Percentiles rank a stretch among this genome's conserved stretches.
Conservation (phyloP, 176 grass and related monocot genomes). For the Rhynchospora pubera region DNA sequence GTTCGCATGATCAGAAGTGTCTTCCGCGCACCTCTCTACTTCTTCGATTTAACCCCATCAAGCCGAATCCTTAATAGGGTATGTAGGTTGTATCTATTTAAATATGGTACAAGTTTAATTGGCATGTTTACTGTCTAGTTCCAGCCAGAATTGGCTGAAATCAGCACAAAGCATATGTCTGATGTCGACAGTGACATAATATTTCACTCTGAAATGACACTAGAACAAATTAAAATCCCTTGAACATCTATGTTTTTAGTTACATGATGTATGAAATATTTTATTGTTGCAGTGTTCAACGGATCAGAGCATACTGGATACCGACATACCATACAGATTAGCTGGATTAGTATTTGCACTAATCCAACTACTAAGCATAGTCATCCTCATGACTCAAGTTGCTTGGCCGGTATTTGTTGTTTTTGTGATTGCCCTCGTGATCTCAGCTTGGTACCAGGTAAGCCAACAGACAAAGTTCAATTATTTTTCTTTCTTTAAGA, state of each 20-base stretch:
- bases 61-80: constrained; percentile 87
- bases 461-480: background rate
- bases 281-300: constrained; percentile 58
- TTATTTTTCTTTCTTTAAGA: background rate
- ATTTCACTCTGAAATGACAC: background rate
- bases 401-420: constrained; percentile 80
- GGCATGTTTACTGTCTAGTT: background rate
- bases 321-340: constrained; percentile 81
- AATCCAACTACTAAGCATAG: constrained; percentile 74
- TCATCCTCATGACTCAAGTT: constrained; percentile 85
- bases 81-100: background rate
- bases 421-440: constrained; percentile 51
- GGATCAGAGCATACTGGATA: constrained; percentile 82
- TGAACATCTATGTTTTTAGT: background rate
- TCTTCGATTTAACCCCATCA: constrained; percentile 77
- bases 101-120: background rate
- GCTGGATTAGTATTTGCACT: constrained; percentile 80
- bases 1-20: constrained; percentile 56
- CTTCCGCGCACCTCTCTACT: constrained; percentile 63
- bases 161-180: background rate
- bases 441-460: constrained; percentile 90
- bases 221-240: background rate
- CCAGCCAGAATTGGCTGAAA: background rate
- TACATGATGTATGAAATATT: background rate
- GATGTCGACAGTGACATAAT: background rate